These are phyloP conservation scores for Taiwanofungus camphoratus DNA, from an alignment of 1,284 basidiomycete species.

Conservation along the genomic window DNA sequence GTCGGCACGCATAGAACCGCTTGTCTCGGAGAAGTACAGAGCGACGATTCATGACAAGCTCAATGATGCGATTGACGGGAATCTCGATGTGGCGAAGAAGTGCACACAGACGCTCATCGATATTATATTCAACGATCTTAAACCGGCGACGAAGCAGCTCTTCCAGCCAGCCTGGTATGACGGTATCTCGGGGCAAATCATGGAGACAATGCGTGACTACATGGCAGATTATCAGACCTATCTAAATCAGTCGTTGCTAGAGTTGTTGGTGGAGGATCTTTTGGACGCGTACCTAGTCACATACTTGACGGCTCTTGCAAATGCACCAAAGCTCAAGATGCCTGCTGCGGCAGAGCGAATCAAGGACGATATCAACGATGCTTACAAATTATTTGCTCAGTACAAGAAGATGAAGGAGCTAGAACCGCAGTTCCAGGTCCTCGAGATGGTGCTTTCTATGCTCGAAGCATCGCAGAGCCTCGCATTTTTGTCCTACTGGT, in stretches of 20 bases:
- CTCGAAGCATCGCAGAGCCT: slow-evolving; percentile 89
- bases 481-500: slow-evolving; percentile 93
- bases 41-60: slow-evolving; percentile 78
- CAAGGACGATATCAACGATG: slow-evolving; percentile 73
- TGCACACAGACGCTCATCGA: slow-evolving; percentile 93
- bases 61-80: slow-evolving; percentile 97
- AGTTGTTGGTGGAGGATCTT: slow-evolving; percentile 90
- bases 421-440: slow-evolving; percentile 78
- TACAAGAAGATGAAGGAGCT: slow-evolving; percentile 81
- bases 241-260: slow-evolving; percentile 88
- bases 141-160: slow-evolving; percentile 81
- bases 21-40: slow-evolving; percentile 92
- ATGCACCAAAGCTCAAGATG: slow-evolving; percentile 84
- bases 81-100: slow-evolving; percentile 95
- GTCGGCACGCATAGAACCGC: slow-evolving; percentile 79
- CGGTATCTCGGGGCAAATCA: slow-evolving; percentile 78
- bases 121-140: slow-evolving; percentile 93
- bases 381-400: slow-evolving; percentile 77
- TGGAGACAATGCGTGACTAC: slow-evolving; percentile 97
- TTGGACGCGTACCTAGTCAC: slow-evolving; percentile 87
- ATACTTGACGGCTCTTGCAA: slow-evolving; percentile 86
- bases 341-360: slow-evolving; percentile 81
- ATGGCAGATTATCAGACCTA: slow-evolving; percentile 89
- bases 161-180: slow-evolving; percentile 89
- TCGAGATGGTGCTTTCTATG: slow-evolving; percentile 82